A percentile compares a stretch with the other conserved stretches of the same genome.
Evolutionary conservation across 2,329 filamentous ascomycete genomes (phyloP).

Genomic region (Apiospora rasikravindrae): DNA sequence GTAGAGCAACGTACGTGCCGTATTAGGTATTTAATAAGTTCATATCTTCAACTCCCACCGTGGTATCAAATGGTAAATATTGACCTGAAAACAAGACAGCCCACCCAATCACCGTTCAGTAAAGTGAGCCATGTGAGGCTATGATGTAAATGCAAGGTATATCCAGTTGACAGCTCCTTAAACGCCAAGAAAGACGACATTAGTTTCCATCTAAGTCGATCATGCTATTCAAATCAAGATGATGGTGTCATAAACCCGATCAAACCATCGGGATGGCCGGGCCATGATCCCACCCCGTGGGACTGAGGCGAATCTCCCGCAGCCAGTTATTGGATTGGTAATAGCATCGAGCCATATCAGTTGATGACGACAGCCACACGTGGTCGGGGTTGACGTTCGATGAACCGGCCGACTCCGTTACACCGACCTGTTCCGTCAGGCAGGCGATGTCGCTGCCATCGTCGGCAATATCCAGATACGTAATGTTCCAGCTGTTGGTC

Average conservation of each 20-base stretch:
- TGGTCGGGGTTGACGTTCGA: slow-evolving; percentile 5
- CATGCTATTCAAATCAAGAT: slow-evolving; percentile 16
- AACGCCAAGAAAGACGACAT: slow-evolving; percentile 16
- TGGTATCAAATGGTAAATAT: slow-evolving; percentile 17
- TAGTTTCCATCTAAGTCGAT: slow-evolving; percentile 15
- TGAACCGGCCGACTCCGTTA: slow-evolving; percentile 9
- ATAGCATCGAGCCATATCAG: slow-evolving; percentile 29
- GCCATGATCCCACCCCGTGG: slow-evolving; percentile 26
- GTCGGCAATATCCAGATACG: slow-evolving; percentile 27
- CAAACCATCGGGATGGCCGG: slow-evolving; percentile 26
- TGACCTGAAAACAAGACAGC: slow-evolving; percentile 10
- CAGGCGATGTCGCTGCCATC: slow-evolving; percentile 29
- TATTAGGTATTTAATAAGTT: slow-evolving; percentile 6
- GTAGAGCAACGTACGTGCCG: neutral
- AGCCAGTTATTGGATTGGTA: slow-evolving; percentile 27
- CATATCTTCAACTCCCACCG: neutral
- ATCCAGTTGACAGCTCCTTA: slow-evolving; percentile 12
- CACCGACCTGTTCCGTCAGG: slow-evolving; percentile 26
- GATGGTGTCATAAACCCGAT: slow-evolving; percentile 1
- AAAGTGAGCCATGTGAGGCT: slow-evolving; percentile 10
- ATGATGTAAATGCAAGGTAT: slow-evolving; percentile 17
- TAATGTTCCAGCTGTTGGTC: slow-evolving; percentile 27
- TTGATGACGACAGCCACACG: slow-evolving; percentile 22
- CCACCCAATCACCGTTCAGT: slow-evolving; percentile 6
- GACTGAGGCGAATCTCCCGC: slow-evolving; percentile 26